Evolutionary conservation across 768 basidiomycete species (phyloP).

Genomic region (Pleurotus tuber-regium): DNA sequence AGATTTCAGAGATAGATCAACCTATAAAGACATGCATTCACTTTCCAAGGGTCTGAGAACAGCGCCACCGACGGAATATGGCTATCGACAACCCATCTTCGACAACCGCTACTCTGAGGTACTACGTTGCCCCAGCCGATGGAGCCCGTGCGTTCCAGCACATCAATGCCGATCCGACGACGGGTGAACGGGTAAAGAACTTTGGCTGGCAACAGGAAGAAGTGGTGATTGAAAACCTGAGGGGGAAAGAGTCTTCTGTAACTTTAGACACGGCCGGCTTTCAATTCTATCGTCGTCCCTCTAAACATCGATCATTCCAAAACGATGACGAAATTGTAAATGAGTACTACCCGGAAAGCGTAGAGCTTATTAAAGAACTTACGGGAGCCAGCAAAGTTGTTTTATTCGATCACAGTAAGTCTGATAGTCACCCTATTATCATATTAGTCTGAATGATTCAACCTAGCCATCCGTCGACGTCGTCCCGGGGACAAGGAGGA

Average conservation of each 20-base stretch:
- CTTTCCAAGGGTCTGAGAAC: too few relatives aligned
- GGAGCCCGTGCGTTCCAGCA: constrained; percentile 38
- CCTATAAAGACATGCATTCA: too few relatives aligned
- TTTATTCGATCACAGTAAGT: constrained; percentile 65
- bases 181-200: constrained; percentile 38
- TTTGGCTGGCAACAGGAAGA: constrained; percentile 23
- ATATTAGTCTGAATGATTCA: not conserved
- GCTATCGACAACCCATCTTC: constrained; percentile 11
- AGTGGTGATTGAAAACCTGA: constrained; percentile 48
- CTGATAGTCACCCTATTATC: not conserved
- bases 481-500: constrained; percentile 35
- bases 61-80: too few relatives aligned
- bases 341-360: constrained; percentile 63
- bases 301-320: constrained; percentile 45
- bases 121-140: constrained; percentile 34
- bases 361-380: constrained; percentile 52
- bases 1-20: too few relatives aligned
- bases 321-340: constrained; percentile 49
- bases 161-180: constrained; percentile 31
- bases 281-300: constrained; percentile 36
- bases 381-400: constrained; percentile 61
- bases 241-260: constrained; percentile 43
- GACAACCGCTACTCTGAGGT: constrained; percentile 32
- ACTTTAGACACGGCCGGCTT: constrained; percentile 53
- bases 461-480: constrained; percentile 44